Conservation (phyloP, 139 green algal species). For the Prasinococcaceae sp. region DNA sequence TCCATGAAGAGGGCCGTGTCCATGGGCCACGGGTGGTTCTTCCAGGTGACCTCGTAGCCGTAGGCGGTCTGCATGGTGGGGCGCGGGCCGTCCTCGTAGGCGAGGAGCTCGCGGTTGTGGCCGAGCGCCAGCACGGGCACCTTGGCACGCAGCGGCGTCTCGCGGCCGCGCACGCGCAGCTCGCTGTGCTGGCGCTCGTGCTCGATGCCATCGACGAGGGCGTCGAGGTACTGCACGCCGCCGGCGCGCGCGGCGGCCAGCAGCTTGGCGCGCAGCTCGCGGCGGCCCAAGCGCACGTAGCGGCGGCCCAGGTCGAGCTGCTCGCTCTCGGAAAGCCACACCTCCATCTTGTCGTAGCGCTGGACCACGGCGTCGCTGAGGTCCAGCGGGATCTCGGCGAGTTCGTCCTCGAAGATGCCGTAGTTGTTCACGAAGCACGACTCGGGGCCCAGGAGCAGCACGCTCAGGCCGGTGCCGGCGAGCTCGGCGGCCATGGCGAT, state of each 20-base stretch:
- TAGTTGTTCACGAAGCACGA: conserved; percentile 85
- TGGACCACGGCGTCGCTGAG: not conserved
- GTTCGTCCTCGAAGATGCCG: conserved; percentile 46
- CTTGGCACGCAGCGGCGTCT: not conserved
- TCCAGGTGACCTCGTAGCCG: conserved; percentile 4
- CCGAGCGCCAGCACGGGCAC: conserved; percentile 3
- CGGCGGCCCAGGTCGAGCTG: conserved; percentile 25
- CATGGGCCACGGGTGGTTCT: not conserved
- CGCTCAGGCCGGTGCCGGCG: conserved; percentile 49
- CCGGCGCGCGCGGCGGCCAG: not conserved
- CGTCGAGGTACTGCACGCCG: conserved; percentile 5
- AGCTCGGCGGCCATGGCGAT: conserved; percentile 72
- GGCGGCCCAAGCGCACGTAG: conserved; percentile 34
- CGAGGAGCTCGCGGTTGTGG: conserved; percentile 15
- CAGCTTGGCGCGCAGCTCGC: conserved; percentile 42
- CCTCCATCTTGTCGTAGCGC: not conserved
- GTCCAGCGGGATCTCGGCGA: conserved; percentile 10
- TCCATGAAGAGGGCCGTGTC: not conserved
- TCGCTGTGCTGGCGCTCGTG: not conserved
- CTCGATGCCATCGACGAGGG: conserved; percentile 3
- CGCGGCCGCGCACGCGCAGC: not conserved
- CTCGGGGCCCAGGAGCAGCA: conserved; percentile 53
- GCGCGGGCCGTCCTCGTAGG: conserved; percentile 5
- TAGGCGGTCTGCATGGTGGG: conserved; percentile 15
- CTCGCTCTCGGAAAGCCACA: conserved; percentile 64